These are phyloP conservation scores for Capsella bursapastoris DNA, from an alignment of 345 rosid species.

Conservation along the genomic window DNA sequence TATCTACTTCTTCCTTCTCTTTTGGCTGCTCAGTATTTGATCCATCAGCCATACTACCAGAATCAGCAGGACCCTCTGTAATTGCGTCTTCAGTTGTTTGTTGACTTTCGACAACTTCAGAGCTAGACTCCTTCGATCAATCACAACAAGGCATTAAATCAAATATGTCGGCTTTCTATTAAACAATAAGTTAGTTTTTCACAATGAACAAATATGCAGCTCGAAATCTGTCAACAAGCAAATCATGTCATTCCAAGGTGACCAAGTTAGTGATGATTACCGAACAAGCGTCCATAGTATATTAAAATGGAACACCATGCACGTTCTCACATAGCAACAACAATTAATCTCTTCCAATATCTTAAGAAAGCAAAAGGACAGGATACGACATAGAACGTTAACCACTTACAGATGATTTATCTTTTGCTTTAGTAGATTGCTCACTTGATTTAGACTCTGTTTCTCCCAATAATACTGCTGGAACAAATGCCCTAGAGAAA, in stretches of 20 bases:
- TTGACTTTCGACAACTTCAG: conserved; percentile 73
- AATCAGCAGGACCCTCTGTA: conserved; percentile 61
- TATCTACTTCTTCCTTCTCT: conserved; percentile 84
- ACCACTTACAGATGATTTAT: conserved; percentile 67
- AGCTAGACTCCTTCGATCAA: conserved; percentile 59
- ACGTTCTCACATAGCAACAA: conserved; percentile 18
- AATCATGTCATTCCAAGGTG: conserved; percentile 22
- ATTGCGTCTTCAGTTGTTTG: conserved; percentile 52
- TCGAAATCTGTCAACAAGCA: conserved; percentile 12
- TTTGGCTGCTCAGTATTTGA: conserved; percentile 68
- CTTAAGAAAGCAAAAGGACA: conserved; percentile 20
- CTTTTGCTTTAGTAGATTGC: conserved; percentile 71
- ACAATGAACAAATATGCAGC: conserved; percentile 26
- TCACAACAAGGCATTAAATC: conserved; percentile 28
- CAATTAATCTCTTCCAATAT: conserved; percentile 27
- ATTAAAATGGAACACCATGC: conserved; percentile 8
- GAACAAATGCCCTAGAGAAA: conserved; percentile 92
- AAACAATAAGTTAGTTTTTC: neutral
- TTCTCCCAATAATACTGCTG: conserved; percentile 95
- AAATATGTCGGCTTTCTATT: neutral
- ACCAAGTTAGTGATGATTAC: conserved; percentile 14
- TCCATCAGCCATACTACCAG: conserved; percentile 62
- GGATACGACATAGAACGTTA: conserved; percentile 17
- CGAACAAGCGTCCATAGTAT: conserved; percentile 12
- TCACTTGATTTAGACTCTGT: conserved; percentile 79